A percentile compares a stretch with the other conserved stretches of the same genome.
These are phyloP conservation scores for Chrysoporthe austroafricana DNA, from an alignment of 2,329 filamentous ascomycete species.

Conservation along the genomic window DNA sequence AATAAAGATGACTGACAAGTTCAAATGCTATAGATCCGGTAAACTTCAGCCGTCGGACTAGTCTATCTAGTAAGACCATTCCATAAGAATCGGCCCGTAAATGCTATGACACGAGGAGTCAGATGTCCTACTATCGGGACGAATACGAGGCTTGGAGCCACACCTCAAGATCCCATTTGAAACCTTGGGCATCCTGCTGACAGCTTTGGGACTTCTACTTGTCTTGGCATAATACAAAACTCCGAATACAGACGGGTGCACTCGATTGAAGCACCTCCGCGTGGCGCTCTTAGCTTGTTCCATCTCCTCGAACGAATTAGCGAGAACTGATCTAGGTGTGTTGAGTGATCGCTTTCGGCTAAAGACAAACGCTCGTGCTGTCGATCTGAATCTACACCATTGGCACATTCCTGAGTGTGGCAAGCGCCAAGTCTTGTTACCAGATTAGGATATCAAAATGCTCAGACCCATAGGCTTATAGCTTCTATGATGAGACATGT, in stretches of 20 bases:
- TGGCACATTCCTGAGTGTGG: background rate
- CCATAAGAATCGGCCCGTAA: background rate
- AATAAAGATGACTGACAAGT: background rate
- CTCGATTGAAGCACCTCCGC: background rate
- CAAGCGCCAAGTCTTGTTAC: background rate
- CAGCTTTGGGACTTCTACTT: background rate
- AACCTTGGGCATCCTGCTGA: background rate
- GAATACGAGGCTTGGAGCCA: background rate
- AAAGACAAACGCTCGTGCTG: background rate
- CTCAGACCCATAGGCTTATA: too few species aligned
- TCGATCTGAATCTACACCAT: background rate
- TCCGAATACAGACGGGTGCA: background rate
- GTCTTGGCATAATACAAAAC: background rate
- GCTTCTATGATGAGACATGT: too few species aligned
- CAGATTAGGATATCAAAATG: background rate
- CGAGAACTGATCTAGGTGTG: background rate
- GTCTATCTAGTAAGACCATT: background rate
- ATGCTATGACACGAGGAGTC: background rate
- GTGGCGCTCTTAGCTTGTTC: background rate
- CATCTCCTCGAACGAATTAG: background rate
- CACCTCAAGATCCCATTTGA: background rate
- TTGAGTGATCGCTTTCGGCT: background rate
- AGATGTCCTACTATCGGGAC: background rate
- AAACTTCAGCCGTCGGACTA: constrained; percentile 5
- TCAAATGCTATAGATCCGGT: background rate